Evolutionary conservation across 176 grass and related monocot genomes (phyloP), one percentile per base, ranked within the genome.

Genomic region (Neostapfia colusana): DNA sequence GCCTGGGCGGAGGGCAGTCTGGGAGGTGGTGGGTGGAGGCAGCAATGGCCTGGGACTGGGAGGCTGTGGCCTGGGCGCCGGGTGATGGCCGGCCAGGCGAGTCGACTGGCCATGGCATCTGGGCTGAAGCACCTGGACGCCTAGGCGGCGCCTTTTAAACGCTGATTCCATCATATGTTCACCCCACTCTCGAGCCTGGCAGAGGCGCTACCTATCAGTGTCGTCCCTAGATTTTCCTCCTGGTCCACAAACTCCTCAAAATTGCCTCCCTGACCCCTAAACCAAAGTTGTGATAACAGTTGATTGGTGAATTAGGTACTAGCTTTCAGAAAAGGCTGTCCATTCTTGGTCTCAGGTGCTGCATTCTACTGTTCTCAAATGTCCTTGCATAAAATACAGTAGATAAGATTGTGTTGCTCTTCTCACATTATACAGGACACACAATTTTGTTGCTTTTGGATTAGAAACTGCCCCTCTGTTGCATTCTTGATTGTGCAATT

Each of bases 401-500:
- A 40, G 37, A 27, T 74, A 41, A 5, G 4, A 74, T 42, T 59
- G 3, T 62, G 40, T 42, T 34, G 0, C 39, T 75, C 25, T 28
- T 61, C 14, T 28, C 11, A 14, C 23, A 31, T 61, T 61, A 44
- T 18, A 44, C 15, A 44, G 10, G 38, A 31, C 24, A n/a, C 45
- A 62, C 2, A 18, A 74, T 42, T 74, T 8, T 62, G 16, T 41
- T 62, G 2, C 39, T 62, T 8, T 21, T 31, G 16, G 15, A 62
- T 44, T 8, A 38, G 6, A 61, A 76, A 17, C 41, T 35, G 24
- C 25, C 35, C 6, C 36, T 74, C 11, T 34, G 16, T 63, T 21
- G 24, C 57, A 62, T 75, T 15, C 17, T 63, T 61, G 55, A 61
- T 75, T 21, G 35, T 75, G 25, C 24, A 62, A 46, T 75, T 63